phyloP scores from a whole-genome alignment of 352 stramenopile species.

The Phytopythium cucurbitacearum region DNA sequence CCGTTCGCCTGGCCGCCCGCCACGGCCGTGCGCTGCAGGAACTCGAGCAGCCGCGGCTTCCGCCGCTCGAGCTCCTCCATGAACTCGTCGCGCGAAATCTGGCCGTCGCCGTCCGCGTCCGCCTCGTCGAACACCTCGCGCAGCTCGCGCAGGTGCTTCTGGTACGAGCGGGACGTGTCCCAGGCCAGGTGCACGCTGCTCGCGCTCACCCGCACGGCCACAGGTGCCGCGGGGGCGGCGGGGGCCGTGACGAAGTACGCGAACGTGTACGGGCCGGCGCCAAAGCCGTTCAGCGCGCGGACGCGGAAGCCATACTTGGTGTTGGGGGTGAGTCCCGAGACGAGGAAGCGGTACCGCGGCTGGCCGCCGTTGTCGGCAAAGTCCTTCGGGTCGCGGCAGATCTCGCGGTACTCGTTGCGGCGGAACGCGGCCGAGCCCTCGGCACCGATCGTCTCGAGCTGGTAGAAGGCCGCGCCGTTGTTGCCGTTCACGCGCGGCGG shows the following conservation, averaged over 20 bases:
- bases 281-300: slow-evolving; percentile 89
- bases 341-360: slow-evolving; percentile 69
- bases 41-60: slow-evolving; percentile 68
- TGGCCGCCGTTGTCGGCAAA: slow-evolving; percentile 77
- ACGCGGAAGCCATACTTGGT: slow-evolving; percentile 89
- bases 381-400: slow-evolving; percentile 87
- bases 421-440: slow-evolving; percentile 66
- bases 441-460: slow-evolving; percentile 73
- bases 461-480: slow-evolving; percentile 79
- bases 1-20: slow-evolving; percentile 2
- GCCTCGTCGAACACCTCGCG: slow-evolving; percentile 78
- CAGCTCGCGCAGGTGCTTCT: slow-evolving; percentile 63
- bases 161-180: slow-evolving; percentile 69
- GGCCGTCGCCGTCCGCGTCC: slow-evolving; percentile 65
- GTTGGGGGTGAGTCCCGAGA: slow-evolving; percentile 68
- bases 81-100: slow-evolving; percentile 80
- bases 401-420: slow-evolving; percentile 69
- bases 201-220: slow-evolving; percentile 53
- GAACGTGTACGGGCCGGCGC: slow-evolving; percentile 81
- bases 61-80: slow-evolving; percentile 82
- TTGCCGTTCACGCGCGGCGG: slow-evolving; percentile 51
- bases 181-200: slow-evolving; percentile 78
- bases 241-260: slow-evolving; percentile 84
- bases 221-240: slow-evolving; percentile 52
- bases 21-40: slow-evolving; percentile 59